Evolutionary conservation across 2,329 filamentous ascomycete species (phyloP).

Genomic region (Sarocladium strictum): DNA sequence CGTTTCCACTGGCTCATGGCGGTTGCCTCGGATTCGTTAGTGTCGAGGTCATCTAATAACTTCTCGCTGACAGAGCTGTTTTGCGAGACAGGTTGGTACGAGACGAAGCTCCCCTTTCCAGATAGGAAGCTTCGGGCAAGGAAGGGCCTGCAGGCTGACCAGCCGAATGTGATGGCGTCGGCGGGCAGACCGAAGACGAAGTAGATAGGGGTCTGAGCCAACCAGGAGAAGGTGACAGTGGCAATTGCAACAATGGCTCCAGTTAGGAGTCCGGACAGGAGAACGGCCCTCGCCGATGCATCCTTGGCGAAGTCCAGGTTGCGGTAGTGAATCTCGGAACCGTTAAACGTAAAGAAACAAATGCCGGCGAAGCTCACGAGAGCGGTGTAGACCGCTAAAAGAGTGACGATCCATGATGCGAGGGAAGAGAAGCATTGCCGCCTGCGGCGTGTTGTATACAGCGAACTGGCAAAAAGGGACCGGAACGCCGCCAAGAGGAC

Average conservation of each 20-base stretch:
- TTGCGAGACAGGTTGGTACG: neutral
- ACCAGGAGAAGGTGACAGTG: slow-evolving; percentile 16
- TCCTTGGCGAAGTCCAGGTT: slow-evolving; percentile 26
- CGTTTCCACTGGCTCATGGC: neutral
- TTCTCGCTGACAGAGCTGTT: neutral
- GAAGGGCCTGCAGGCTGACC: neutral
- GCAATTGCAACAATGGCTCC: slow-evolving; percentile 15
- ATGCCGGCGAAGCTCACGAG: slow-evolving; percentile 16
- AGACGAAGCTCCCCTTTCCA: too few relatives aligned
- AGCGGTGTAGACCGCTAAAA: slow-evolving; percentile 18
- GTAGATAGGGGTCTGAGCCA: slow-evolving; percentile 20
- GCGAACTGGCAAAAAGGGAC: neutral
- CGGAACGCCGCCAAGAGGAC: slow-evolving; percentile 25
- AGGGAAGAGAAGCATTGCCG: slow-evolving; percentile 13
- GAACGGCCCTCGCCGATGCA: slow-evolving; percentile 21
- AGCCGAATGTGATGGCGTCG: neutral
- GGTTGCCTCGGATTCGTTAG: neutral
- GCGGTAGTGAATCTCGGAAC: slow-evolving; percentile 28
- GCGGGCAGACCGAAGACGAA: slow-evolving; percentile 10
- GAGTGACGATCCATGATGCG: slow-evolving; percentile 13
- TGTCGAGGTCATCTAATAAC: neutral
- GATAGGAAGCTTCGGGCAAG: neutral
- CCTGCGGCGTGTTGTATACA: slow-evolving; percentile 12
- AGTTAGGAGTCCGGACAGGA: slow-evolving; percentile 25
- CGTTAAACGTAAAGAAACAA: slow-evolving; percentile 21